phyloP scores from a whole-genome alignment of 2,329 filamentous ascomycete genomes.

The Colletotrichum agaves region DNA sequence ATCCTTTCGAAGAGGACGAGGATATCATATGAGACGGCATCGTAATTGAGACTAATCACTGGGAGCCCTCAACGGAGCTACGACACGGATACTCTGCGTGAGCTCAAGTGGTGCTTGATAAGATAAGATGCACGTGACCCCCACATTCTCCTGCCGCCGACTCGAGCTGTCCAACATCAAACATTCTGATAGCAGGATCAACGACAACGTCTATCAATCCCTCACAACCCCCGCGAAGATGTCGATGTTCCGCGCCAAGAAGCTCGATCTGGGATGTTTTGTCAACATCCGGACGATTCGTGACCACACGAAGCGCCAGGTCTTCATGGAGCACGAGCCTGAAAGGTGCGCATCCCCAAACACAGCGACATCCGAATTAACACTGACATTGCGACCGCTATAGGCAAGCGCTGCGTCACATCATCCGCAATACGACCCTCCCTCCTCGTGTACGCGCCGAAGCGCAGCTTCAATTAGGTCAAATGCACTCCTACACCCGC shows the following conservation, averaged over 20 bases:
- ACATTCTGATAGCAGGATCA: not conserved
- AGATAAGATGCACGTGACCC: slow-evolving; percentile 22
- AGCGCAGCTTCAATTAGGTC: slow-evolving; percentile 89
- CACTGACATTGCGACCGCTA: slow-evolving; percentile 1
- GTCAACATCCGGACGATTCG: slow-evolving; percentile 88
- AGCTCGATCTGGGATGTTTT: slow-evolving; percentile 88
- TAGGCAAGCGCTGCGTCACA: slow-evolving; percentile 92
- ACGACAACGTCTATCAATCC: slow-evolving; percentile 4
- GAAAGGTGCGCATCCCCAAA: slow-evolving; percentile 72
- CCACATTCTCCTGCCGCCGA: not conserved
- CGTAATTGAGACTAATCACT: not conserved
- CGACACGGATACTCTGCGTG: not conserved
- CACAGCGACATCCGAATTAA: not conserved
- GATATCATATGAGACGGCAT: not conserved
- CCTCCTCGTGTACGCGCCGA: slow-evolving; percentile 84
- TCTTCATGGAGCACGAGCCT: slow-evolving; percentile 86
- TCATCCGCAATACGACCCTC: slow-evolving; percentile 91
- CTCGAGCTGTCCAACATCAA: not conserved
- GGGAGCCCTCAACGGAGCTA: not conserved
- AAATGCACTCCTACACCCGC: slow-evolving; percentile 97
- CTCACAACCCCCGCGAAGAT: slow-evolving; percentile 58
- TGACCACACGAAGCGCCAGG: slow-evolving; percentile 96
- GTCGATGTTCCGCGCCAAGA: slow-evolving; percentile 90
- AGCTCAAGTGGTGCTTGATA: slow-evolving; percentile 7
- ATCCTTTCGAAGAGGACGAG: not conserved